Evolutionary conservation across 75 land plant species (phyloP), one percentile per base, ranked within the genome.

Genomic region (Gnetum montanum): DNA sequence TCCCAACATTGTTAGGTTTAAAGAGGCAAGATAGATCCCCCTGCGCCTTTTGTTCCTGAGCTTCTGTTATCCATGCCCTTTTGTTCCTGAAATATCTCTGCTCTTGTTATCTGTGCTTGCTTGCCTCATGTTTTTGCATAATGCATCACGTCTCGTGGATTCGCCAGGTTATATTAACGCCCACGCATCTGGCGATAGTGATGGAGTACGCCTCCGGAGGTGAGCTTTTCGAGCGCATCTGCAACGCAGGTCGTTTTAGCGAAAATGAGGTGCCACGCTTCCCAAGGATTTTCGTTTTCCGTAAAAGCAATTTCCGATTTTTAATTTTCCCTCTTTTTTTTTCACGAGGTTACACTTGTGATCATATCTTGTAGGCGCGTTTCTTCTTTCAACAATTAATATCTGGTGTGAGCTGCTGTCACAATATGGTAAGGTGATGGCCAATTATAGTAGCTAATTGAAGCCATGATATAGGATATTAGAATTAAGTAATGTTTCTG

Each of bases 211-310:
- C 88, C 1, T 67, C 88, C 31, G 88, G 88, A 20, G 88, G 88
- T 30, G 88, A 84, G 78, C 81, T 84, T 19, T 84, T 81, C 57
- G 88, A 84, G 53, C 77, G 85, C 15, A 84, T 84, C 29, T 77
- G 81, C 55, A 77, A 73, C 67, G 88, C 85, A 27, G 83, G 84
- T 6, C 69, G 81, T 26, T 84, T 84, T 52, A 84, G 72, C 49
- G 88, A 84, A 52, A 81, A 81, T 69, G 90, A 85, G 85, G 90
- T 85, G n/a, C n/a, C n/a, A n/a, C n/a, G n/a, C n/a, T n/a, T n/a
- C n/a, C n/a, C n/a, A n/a, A 0, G 34, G 31, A 3, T 31, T 8
- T 11, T 26, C 22, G 31, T 34, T 31, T 22, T 34, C 37, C 34
- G 54, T 7, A 5, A n/a, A n/a, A 53, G 19, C 33, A 22, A 33